These are phyloP conservation scores for Mortierella sp. DNA, from an alignment of 371 early-diverging fungal species.

Conservation along the genomic window DNA sequence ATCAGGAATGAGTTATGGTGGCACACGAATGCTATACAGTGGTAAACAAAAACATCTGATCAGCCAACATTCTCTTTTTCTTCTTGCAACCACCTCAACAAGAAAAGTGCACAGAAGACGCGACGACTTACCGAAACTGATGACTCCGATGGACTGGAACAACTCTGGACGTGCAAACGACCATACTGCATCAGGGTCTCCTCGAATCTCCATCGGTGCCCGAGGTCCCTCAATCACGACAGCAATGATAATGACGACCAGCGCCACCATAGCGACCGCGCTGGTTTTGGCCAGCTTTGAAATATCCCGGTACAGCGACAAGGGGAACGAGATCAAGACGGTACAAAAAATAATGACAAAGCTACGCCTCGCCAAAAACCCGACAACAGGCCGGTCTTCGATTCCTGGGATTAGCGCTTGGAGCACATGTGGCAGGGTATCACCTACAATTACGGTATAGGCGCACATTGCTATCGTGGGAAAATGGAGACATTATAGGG, in stretches of 20 bases:
- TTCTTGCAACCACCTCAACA: not conserved
- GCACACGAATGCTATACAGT: constrained; percentile 81
- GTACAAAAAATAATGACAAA: constrained; percentile 80
- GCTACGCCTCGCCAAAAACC: constrained; percentile 67
- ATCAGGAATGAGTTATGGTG: constrained; percentile 90
- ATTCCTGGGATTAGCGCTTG: constrained; percentile 74
- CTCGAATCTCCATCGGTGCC: constrained; percentile 67
- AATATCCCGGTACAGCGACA: constrained; percentile 86
- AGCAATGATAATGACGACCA: constrained; percentile 78
- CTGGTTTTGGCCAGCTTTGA: constrained; percentile 86
- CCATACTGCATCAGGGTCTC: constrained; percentile 63
- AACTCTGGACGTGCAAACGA: constrained; percentile 70
- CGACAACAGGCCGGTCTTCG: constrained; percentile 63
- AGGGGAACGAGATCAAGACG: constrained; percentile 77
- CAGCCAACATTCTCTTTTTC: not conserved
- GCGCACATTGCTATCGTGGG: constrained; percentile 76
- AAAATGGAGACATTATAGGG: not conserved
- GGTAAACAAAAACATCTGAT: not conserved
- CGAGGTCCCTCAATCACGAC: constrained; percentile 82
- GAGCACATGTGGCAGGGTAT: constrained; percentile 85
- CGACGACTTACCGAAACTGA: constrained; percentile 78
- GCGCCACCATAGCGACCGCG: constrained; percentile 81
- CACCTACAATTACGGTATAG: constrained; percentile 86
- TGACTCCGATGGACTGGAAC: constrained; percentile 85
- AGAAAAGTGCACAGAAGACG: not conserved